Evolutionary conservation across 352 stramenopile genomes (phyloP).

Genomic region (Pythium oligandrum): DNA sequence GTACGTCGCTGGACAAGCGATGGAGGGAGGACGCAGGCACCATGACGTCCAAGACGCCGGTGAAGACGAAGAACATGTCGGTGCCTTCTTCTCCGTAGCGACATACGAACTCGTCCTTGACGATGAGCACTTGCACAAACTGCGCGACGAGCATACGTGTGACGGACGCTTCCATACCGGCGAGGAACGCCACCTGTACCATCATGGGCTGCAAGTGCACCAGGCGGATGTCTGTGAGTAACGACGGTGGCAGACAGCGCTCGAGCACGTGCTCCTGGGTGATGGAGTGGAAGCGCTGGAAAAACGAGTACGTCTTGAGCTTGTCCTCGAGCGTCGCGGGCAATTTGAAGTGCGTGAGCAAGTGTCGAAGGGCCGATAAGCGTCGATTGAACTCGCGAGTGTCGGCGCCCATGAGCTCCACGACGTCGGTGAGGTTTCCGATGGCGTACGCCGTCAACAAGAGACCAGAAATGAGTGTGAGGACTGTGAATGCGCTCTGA

Average conservation of each 20-base stretch:
- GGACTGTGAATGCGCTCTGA: constrained; percentile 42
- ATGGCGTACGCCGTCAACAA: constrained; percentile 53
- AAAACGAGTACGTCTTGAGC: constrained; percentile 70
- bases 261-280: constrained; percentile 52
- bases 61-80: constrained; percentile 66
- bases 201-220: constrained; percentile 59
- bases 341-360: constrained; percentile 49
- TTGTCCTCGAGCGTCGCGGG: constrained; percentile 37
- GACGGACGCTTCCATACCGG: constrained; percentile 41
- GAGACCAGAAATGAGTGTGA: constrained; percentile 35
- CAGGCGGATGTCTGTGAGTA: constrained; percentile 51
- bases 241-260: constrained; percentile 38
- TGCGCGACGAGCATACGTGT: constrained; percentile 51
- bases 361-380: constrained; percentile 45
- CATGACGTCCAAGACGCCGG: constrained; percentile 42
- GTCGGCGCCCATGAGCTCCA: constrained; percentile 45
- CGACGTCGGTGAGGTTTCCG: constrained; percentile 54
- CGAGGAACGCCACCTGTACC: constrained; percentile 45
- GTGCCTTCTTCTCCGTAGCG: constrained; percentile 37
- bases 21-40: constrained; percentile 28
- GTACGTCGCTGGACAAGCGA: constrained; percentile 24
- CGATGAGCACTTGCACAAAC: constrained; percentile 40
- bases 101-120: constrained; percentile 45
- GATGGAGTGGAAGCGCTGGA: constrained; percentile 53
- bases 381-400: constrained; percentile 52